These are phyloP conservation scores for Phytophthora kernoviae DNA, from an alignment of 352 stramenopile species.

Conservation along the genomic window DNA sequence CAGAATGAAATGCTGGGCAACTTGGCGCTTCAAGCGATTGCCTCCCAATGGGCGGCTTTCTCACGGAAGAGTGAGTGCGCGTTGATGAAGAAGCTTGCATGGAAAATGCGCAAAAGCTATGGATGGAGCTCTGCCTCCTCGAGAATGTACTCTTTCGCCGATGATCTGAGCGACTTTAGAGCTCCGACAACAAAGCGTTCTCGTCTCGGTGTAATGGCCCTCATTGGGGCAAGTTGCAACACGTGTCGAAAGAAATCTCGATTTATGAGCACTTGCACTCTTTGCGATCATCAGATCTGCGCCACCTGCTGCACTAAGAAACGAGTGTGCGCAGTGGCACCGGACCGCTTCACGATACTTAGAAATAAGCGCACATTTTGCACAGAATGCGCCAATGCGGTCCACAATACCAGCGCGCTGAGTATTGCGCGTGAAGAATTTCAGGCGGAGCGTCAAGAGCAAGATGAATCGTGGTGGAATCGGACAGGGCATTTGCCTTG, in stretches of 20 bases:
- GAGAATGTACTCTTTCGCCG: constrained; percentile 29
- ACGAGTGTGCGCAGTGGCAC: constrained; percentile 24
- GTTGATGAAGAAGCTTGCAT: constrained; percentile 35
- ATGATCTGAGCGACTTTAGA: constrained; percentile 25
- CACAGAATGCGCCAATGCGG: constrained; percentile 26
- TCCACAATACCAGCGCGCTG: constrained; percentile 13
- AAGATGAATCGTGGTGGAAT: constrained; percentile 7
- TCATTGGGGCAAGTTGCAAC: constrained; percentile 13
- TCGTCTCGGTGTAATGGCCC: background rate
- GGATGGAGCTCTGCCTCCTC: constrained; percentile 16
- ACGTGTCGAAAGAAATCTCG: constrained; percentile 20
- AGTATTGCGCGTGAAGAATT: constrained; percentile 28
- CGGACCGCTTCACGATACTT: constrained; percentile 21
- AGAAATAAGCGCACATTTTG: constrained; percentile 35
- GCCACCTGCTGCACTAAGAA: constrained; percentile 27
- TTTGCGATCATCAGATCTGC: constrained; percentile 24
- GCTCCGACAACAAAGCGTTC: constrained; percentile 7
- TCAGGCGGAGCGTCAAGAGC: constrained; percentile 10
- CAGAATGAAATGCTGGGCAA: constrained; percentile 19
- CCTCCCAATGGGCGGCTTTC: constrained; percentile 18
- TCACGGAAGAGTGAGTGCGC: constrained; percentile 26
- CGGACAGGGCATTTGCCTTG: constrained; percentile 7
- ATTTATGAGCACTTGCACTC: constrained; percentile 25
- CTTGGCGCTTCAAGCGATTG: constrained; percentile 24
- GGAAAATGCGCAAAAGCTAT: constrained; percentile 24